Base-by-base conservation (phyloP, 345 rosid genomes). In the Populus ilicifolia region DNA sequence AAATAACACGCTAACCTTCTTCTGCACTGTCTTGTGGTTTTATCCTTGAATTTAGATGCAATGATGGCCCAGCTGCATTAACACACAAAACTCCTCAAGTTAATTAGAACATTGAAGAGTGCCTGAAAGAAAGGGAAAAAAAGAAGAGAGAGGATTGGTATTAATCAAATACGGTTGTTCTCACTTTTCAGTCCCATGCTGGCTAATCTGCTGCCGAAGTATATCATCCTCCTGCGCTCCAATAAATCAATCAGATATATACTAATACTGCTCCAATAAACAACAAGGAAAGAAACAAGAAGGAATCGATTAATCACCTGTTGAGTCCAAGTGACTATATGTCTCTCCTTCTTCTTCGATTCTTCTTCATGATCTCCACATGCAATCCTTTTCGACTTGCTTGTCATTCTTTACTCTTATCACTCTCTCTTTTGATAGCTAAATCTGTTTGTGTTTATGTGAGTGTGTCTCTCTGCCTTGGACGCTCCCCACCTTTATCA, bases 21-120 rank as follows among this genome's bases (percentile, higher is more conserved):
- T 83, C 99, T 87, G 82, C 99, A 96, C 87, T 96, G 99, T 78
- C 99, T 92, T 36, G 99, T 91, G 39, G 95, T 93, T 79, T 96
- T 96, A 84, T 93, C 98, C 84, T 84, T 92, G 78, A 96, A 93
- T 78, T 89, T 92, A 1, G 97, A 92, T 35, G 98, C 99, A 59
- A 96, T 96, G 82, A 89, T 86, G 66, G 97, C 87, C 99, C 99
- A 96, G 82, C 99, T 96, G 72, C 84, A 86, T 77, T 44, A 75
- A 73, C 64, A 73, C 50, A 50, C 36, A 44, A 56, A 72, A 71
- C 68, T 56, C 33, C 23, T 69, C 64, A 79, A 54, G 61, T 30
- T 43, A 68, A 78, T 50, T 27, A 77, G 54, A 44, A 13, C 52
- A 41, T 36, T n/a, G 11, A 63, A 76, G 13, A 3, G 16, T 27